Conservation (phyloP, 305 asterid genomes). For the Nicotiana rustica region DNA sequence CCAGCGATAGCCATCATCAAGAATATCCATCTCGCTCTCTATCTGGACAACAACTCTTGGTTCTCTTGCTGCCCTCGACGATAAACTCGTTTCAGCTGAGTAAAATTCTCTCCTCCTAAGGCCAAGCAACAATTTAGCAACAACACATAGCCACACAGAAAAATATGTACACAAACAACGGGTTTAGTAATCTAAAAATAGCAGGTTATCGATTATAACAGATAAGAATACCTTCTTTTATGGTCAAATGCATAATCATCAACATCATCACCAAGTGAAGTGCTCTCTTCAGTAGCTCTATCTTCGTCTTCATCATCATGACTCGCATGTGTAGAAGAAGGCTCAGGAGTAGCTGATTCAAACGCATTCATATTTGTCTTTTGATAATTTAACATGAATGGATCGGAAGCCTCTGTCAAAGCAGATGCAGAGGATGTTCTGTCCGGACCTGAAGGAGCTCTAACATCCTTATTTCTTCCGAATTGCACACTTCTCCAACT, state of each 20-base stretch:
- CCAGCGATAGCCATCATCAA: conserved; percentile 89
- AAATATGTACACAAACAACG: neutral
- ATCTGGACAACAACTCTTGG: conserved; percentile 73
- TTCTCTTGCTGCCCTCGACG: conserved; percentile 65
- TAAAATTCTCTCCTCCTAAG: conserved; percentile 62
- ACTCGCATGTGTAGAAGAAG: conserved; percentile 18
- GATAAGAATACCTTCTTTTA: conserved; percentile 19
- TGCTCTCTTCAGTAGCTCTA: conserved; percentile 24
- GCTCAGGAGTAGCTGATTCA: conserved; percentile 15
- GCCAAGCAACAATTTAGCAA: neutral
- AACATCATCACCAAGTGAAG: conserved; percentile 10
- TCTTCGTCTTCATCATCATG: conserved; percentile 32
- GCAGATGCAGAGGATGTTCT: neutral
- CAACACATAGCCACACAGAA: neutral
- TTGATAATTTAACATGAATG: neutral
- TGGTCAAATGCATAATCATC: conserved; percentile 27
- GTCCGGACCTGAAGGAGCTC: neutral
- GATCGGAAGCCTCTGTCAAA: neutral
- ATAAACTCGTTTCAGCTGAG: conserved; percentile 46
- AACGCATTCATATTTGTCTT: neutral
- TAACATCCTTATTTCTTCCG: neutral
- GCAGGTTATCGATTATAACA: too few relatives aligned
- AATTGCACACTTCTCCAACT: neutral
- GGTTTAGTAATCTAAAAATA: too few relatives aligned
- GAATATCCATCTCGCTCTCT: conserved; percentile 71